phyloP scores from a whole-genome alignment of 2,329 filamentous ascomycete species.

The Podosphaera fusca region DNA sequence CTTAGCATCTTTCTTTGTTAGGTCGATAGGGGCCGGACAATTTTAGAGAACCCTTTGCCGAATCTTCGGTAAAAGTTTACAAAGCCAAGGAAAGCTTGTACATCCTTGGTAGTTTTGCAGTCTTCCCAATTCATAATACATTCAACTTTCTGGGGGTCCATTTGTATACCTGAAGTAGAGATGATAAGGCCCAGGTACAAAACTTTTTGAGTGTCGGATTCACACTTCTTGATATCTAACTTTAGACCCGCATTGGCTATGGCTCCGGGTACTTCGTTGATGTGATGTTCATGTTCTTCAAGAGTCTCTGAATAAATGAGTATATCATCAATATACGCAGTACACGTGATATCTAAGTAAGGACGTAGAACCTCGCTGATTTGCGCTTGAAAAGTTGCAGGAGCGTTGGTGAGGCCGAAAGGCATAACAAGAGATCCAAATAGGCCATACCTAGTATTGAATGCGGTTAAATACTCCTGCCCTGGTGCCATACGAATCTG shows the following conservation, averaged over 20 bases:
- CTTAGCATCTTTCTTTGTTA: too few species aligned
- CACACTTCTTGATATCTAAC: slow-evolving; percentile 1
- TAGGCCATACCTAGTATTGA: background rate
- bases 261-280: background rate
- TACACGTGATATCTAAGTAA: background rate
- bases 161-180: too few species aligned
- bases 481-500: background rate
- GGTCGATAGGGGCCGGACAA: too few species aligned
- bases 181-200: too few species aligned
- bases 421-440: background rate
- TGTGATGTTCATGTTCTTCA: background rate
- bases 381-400: background rate
- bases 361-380: slow-evolving; percentile 1
- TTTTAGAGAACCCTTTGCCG: too few species aligned
- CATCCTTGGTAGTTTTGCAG: too few species aligned
- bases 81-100: too few species aligned
- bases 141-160: too few species aligned
- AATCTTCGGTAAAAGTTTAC: too few species aligned
- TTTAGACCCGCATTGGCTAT: background rate
- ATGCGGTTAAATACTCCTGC: background rate
- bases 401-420: background rate
- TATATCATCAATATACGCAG: background rate
- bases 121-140: too few species aligned
- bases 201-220: background rate
- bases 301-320: slow-evolving; percentile 2